phyloP scores from a whole-genome alignment of 2,329 filamentous ascomycete genomes.

The Alternaria gansuensis region DNA sequence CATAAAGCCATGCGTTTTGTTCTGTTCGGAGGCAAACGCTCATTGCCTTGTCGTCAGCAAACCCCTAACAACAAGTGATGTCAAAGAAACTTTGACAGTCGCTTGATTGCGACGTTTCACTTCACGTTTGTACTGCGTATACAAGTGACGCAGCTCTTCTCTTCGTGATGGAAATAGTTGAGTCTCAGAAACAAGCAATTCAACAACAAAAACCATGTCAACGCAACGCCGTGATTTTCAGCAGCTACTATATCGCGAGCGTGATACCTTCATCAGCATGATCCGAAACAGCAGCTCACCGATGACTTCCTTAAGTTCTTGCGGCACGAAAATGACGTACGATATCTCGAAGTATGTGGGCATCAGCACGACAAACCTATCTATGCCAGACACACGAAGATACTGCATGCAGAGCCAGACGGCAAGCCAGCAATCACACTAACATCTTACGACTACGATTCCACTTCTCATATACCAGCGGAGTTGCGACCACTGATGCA shows the following conservation, averaged over 20 bases:
- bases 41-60: constrained; percentile 7
- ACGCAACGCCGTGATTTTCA: constrained; percentile 5
- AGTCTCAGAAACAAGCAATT: not conserved
- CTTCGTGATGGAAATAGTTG: not conserved
- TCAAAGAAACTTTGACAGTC: constrained; percentile 3
- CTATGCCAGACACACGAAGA: not conserved
- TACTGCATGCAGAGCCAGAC: not conserved
- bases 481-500: not conserved
- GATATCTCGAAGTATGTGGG: not conserved
- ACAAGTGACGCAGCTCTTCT: not conserved
- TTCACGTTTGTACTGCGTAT: constrained; percentile 1
- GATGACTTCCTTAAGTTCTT: not conserved
- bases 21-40: constrained; percentile 1
- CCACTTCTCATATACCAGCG: not conserved
- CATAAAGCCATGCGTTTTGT: not conserved
- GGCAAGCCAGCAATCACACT: not conserved
- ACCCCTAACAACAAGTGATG: constrained; percentile 4
- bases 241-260: not conserved
- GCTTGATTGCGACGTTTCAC: constrained; percentile 6
- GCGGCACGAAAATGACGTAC: not conserved
- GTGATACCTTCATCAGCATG: not conserved
- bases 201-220: constrained; percentile 1
- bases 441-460: not conserved
- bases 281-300: not conserved
- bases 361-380: not conserved